These are phyloP conservation scores for Dissoconium aciculare DNA, from an alignment of 2,329 filamentous ascomycete species.

Conservation along the genomic window DNA sequence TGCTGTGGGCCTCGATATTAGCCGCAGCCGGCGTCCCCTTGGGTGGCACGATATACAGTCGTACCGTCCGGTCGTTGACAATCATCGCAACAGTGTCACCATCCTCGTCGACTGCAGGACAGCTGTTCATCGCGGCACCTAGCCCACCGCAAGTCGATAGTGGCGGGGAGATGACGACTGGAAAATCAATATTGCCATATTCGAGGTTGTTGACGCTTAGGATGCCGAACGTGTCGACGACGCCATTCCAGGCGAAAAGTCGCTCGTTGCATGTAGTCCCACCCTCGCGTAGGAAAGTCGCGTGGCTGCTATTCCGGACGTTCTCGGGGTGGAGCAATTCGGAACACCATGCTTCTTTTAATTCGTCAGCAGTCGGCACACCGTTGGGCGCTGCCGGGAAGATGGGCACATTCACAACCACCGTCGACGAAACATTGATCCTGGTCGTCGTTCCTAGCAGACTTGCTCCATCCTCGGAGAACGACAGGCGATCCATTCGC, in stretches of 20 bases:
- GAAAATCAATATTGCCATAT: constrained; percentile 25
- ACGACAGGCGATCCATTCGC: constrained; percentile 23
- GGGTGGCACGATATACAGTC: constrained; percentile 23
- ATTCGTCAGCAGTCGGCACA: constrained; percentile 22
- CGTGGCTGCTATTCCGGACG: constrained; percentile 25
- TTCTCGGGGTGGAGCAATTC: constrained; percentile 25
- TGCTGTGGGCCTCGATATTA: constrained; percentile 24
- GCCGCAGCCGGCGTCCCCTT: constrained; percentile 7
- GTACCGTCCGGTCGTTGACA: constrained; percentile 25
- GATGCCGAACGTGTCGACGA: constrained; percentile 25
- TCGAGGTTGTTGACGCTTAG: constrained; percentile 22
- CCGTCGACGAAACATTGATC: constrained; percentile 23
- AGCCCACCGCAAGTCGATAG: constrained; percentile 24
- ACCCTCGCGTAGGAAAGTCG: constrained; percentile 22
- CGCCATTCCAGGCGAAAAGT: constrained; percentile 25
- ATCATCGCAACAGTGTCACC: constrained; percentile 26
- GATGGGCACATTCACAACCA: constrained; percentile 23
- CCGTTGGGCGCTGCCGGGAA: constrained; percentile 20
- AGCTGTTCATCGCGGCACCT: constrained; percentile 24
- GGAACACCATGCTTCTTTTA: constrained; percentile 27
- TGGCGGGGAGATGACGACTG: constrained; percentile 25
- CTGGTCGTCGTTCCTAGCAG: constrained; percentile 25
- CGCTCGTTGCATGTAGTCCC: constrained; percentile 20
- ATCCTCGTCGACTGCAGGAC: constrained; percentile 23
- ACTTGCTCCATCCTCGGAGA: constrained; percentile 25